These are phyloP conservation scores for Candida easanensis DNA, from an alignment of 805 yeast species.

Conservation along the genomic window DNA sequence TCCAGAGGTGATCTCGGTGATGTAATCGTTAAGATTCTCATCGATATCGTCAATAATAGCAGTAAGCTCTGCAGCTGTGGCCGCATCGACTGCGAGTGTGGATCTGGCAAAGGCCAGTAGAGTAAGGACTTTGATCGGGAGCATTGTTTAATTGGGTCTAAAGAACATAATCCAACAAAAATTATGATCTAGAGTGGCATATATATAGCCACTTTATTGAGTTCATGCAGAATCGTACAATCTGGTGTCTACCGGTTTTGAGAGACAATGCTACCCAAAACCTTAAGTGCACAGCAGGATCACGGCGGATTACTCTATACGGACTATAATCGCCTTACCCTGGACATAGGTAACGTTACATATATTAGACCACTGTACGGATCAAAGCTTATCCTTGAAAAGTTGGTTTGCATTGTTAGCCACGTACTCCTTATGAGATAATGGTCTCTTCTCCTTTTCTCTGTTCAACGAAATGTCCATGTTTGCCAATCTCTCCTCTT, in stretches of 20 bases:
- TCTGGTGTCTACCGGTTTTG: too few relatives aligned
- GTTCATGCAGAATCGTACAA: too few relatives aligned
- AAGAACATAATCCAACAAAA: not conserved
- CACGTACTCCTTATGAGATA: conserved; percentile 20
- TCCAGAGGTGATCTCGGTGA: conserved; percentile 18
- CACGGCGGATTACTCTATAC: too few relatives aligned
- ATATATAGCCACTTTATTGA: too few relatives aligned
- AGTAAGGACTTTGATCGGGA: not conserved
- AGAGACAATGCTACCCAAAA: too few relatives aligned
- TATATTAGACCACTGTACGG: too few relatives aligned
- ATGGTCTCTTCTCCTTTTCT: conserved; percentile 13
- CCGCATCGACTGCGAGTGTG: not conserved
- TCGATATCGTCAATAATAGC: conserved; percentile 20
- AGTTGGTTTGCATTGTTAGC: conserved; percentile 26
- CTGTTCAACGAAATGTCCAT: conserved; percentile 26
- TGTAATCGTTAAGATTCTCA: conserved; percentile 19
- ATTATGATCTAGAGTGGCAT: too few relatives aligned
- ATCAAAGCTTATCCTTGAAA: conserved; percentile 14
- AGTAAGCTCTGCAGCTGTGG: conserved; percentile 8
- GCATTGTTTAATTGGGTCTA: not conserved
- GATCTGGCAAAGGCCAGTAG: conserved; percentile 1
- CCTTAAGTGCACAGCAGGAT: too few relatives aligned
- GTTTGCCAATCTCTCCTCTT: conserved; percentile 18
- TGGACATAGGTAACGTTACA: too few relatives aligned
- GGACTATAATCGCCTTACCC: too few relatives aligned